phyloP scores from a whole-genome alignment of 495 filamentous ascomycete genomes.

The Talaromyces trachyspermus region DNA sequence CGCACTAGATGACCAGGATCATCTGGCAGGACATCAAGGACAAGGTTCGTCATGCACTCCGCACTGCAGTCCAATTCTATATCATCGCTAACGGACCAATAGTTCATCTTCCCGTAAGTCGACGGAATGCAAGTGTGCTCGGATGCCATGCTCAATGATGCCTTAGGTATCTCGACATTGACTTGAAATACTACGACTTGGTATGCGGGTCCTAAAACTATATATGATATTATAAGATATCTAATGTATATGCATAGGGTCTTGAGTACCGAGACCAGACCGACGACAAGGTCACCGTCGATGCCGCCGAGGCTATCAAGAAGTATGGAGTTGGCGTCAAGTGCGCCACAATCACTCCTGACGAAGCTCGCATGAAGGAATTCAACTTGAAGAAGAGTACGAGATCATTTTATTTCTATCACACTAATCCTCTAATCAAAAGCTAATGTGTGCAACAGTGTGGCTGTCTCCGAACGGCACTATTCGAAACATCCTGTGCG shows the following conservation, averaged over 20 bases:
- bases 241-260: constrained; percentile 40
- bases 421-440: not conserved
- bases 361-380: constrained; percentile 92
- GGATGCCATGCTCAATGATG: not conserved
- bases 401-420: constrained; percentile 14
- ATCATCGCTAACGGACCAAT: constrained; percentile 16
- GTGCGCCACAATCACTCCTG: constrained; percentile 97
- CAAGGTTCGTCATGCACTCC: constrained; percentile 46
- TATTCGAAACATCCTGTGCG: constrained; percentile 81
- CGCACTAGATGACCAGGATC: constrained; percentile 78
- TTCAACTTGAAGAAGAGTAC: constrained; percentile 96
- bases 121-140: not conserved
- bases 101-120: constrained; percentile 79
- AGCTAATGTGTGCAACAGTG: constrained; percentile 51
- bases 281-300: constrained; percentile 88
- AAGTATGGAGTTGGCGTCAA: constrained; percentile 98
- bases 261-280: constrained; percentile 93
- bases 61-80: constrained; percentile 5
- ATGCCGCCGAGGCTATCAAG: constrained; percentile 94
- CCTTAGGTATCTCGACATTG: constrained; percentile 76
- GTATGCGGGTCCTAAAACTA: constrained; percentile 23
- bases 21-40: constrained; percentile 99
- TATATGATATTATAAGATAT: constrained; percentile 1
- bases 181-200: constrained; percentile 98
- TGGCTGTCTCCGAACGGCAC: constrained; percentile 98